These are phyloP conservation scores for Alloteropsis semialata DNA, from an alignment of 176 grass and related monocot species.

Conservation along the genomic window DNA sequence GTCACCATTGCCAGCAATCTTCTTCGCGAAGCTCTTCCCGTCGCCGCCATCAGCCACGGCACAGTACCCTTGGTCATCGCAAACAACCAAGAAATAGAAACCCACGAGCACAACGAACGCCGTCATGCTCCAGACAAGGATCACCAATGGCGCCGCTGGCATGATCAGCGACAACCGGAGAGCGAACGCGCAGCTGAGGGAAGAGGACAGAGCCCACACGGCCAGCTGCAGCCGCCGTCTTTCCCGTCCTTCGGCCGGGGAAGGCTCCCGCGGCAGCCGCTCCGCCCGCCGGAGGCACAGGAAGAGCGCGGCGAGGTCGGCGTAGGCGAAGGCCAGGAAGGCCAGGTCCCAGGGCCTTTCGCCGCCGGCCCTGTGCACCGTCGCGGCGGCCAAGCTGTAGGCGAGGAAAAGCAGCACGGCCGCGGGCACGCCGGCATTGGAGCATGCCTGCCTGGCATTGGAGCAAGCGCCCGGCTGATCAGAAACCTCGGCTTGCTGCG, in stretches of 20 bases:
- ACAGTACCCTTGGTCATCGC: background rate
- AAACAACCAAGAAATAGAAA: background rate
- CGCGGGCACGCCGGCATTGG: background rate
- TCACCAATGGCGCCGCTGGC: background rate
- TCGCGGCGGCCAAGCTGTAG: background rate
- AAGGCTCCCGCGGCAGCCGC: background rate
- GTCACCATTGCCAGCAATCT: background rate
- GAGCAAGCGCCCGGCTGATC: too few species aligned
- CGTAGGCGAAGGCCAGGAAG: background rate
- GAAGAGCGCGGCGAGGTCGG: background rate
- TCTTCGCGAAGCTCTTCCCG: background rate
- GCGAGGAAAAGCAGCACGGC: constrained; percentile 30
- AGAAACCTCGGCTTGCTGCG: too few species aligned
- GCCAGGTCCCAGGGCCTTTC: background rate
- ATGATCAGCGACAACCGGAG: background rate
- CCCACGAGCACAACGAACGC: background rate
- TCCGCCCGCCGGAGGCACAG: background rate
- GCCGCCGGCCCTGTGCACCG: background rate
- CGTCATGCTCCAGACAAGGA: background rate
- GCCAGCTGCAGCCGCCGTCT: background rate
- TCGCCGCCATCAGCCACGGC: background rate
- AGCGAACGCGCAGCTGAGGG: background rate
- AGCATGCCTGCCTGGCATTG: too few species aligned
- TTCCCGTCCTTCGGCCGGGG: background rate
- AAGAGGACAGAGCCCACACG: background rate